Conservation (phyloP, 306 rosid genomes). For the Lathyrus sativus region DNA sequence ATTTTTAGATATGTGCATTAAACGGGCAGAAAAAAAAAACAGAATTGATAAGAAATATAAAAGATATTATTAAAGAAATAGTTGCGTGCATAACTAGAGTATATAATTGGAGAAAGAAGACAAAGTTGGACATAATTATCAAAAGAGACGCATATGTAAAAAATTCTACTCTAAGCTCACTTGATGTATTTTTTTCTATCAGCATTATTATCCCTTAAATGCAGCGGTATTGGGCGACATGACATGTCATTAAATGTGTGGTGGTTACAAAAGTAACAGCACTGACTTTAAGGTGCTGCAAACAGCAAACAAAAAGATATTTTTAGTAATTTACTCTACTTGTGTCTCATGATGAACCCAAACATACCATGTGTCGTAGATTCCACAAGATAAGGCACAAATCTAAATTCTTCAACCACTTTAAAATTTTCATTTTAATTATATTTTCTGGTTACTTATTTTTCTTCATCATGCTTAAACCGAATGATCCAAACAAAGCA, state of each 20-base stretch:
- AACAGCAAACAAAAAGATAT: neutral
- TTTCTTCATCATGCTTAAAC: neutral
- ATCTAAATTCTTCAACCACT: neutral
- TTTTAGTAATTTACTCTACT: neutral
- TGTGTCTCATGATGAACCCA: neutral
- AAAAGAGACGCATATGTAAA: too few relatives aligned
- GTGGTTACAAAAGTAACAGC: neutral
- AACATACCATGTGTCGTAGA: neutral
- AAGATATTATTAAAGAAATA: too few relatives aligned
- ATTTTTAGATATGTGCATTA: too few relatives aligned
- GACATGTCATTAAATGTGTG: neutral
- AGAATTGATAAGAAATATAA: too few relatives aligned
- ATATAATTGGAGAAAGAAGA: too few relatives aligned
- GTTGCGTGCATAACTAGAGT: too few relatives aligned
- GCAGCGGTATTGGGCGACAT: neutral
- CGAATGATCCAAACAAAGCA: neutral
- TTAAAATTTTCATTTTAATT: neutral
- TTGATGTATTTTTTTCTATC: too few relatives aligned
- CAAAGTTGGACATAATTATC: too few relatives aligned
- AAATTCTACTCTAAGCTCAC: too few relatives aligned
- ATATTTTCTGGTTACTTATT: neutral
- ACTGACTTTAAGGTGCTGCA: constrained; percentile 3
- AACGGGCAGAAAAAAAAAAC: too few relatives aligned
- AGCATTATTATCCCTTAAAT: neutral
- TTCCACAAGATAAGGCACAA: constrained; percentile 13